Base-by-base conservation (phyloP, 192 early-diverging fungal species). In the Cetraspora pellucida region DNA sequence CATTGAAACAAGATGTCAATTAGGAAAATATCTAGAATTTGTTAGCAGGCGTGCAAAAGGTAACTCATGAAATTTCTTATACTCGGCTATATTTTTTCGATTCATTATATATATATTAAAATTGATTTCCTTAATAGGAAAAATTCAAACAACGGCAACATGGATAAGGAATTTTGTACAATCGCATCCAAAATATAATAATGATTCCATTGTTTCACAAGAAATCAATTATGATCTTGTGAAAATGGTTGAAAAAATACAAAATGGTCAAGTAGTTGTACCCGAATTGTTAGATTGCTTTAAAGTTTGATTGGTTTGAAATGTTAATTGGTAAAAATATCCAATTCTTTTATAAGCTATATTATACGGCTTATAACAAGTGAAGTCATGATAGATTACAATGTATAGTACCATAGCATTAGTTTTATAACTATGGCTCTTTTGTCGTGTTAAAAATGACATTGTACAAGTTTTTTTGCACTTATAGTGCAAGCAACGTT, bases 111-210 rank as follows among this genome's bases (percentile, higher is more conserved):
- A 47, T 8, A 47, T 10, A n/a, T 28, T 17, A 47, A 3, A 69
- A 25, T 9, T 47, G 11, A 25, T 52, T 21, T 46, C 13, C 21
- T 37, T n/a, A 61, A 28, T 65, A 76, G 74, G 73, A 3, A 81
- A 87, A 25, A 78, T 96, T 30, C 86, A 94, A 86, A 99, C 97
- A 0, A 89, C 85, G 9, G 97, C 97, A 21, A 85, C 89, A 10
- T 99, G 95, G 92, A 93, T 97, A 47, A 91, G 97, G 67, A 83
- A 92, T 30, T 96, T 97, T 86, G 94, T 97, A 27, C 86, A 83
- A 52, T 84, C 80, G 59, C 97, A 99, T 74, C 92, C 95, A 3
- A 90, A 86, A 7, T 99, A 99, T 85, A 90, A 92, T 70, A 85
- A 90, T 27, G 97, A 99, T 83, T 95, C 93, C 44, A 93, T 96